Conservation (phyloP, 176 grass and related monocot genomes). For the Oryza glumipatula region DNA sequence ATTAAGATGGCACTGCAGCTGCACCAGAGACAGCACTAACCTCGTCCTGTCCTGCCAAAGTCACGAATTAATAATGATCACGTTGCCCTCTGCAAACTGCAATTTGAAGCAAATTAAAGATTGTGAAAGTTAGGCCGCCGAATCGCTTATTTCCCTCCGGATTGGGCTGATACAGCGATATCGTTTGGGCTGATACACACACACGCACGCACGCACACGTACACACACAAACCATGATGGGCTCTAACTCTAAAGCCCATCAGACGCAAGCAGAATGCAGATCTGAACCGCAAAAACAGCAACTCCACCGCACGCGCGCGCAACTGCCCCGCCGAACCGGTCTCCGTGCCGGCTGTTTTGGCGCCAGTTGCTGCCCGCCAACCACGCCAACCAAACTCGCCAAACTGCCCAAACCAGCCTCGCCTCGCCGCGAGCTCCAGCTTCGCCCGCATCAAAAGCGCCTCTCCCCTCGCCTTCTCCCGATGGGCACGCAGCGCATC, state of each 20-base stretch:
- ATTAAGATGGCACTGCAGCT: not conserved
- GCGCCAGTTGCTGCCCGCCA: constrained; percentile 29
- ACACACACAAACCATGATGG: not conserved
- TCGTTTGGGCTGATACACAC: not conserved
- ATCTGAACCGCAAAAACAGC: not conserved
- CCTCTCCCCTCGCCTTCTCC: constrained; percentile 22
- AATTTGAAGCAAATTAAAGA: not conserved
- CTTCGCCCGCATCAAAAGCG: constrained; percentile 32
- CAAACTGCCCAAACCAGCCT: constrained; percentile 25
- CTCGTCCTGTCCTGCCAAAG: not conserved
- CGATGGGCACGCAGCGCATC: constrained; percentile 35
- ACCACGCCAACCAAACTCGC: constrained; percentile 17
- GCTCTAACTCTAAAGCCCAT: not conserved
- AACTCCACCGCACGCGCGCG: not conserved
- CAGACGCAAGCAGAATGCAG: not conserved
- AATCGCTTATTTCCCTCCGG: not conserved
- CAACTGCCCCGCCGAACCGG: not conserved
- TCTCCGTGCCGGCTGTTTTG: constrained; percentile 15
- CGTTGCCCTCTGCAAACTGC: too few relatives aligned
- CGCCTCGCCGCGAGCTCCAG: not conserved
- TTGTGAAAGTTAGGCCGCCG: not conserved
- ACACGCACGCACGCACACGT: too few relatives aligned
- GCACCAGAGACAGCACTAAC: not conserved
- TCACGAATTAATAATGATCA: not conserved
- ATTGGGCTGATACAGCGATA: not conserved